Percentiles rank a stretch among this genome's conserved stretches.
Conservation (phyloP, 2,329 filamentous ascomycete species). For the Thermothelomyces thermophilus region DNA sequence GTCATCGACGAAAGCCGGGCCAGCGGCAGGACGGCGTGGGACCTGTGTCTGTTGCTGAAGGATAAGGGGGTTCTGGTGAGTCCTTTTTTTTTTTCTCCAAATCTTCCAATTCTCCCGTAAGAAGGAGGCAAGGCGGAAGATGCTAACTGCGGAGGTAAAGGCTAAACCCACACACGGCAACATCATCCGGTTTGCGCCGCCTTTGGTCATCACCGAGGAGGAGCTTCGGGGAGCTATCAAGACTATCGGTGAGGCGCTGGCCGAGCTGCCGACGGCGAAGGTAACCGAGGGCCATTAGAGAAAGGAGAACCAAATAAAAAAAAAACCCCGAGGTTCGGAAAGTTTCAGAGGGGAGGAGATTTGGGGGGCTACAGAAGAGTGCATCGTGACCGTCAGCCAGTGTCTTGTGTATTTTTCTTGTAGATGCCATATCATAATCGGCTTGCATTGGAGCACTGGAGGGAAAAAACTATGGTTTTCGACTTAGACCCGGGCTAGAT, state of each 20-base stretch:
- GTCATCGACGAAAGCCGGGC: constrained; percentile 89
- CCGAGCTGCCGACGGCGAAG: constrained; percentile 67
- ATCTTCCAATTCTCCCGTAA: background rate
- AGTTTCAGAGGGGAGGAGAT: no score
- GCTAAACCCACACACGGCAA: constrained; percentile 98
- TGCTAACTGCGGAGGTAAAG: constrained; percentile 39
- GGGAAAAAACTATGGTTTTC: background rate
- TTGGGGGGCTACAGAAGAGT: no score
- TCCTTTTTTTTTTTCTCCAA: constrained; percentile 9
- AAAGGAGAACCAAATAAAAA: no score
- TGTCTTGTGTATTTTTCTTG: background rate
- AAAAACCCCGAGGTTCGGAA: no score
- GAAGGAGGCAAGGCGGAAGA: background rate
- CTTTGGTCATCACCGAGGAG: constrained; percentile 84
- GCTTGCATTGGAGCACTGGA: background rate
- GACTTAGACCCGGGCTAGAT: background rate
- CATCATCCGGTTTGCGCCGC: constrained; percentile 96
- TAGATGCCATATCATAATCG: constrained; percentile 3
- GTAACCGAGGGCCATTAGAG: constrained; percentile 30
- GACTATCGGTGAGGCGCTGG: constrained; percentile 76
- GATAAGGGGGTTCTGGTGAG: constrained; percentile 81
- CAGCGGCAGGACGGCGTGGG: constrained; percentile 84
- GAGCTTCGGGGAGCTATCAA: constrained; percentile 70
- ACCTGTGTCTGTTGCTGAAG: constrained; percentile 92
- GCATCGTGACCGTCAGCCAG: background rate